These are phyloP conservation scores for Camelina hispida DNA, from an alignment of 345 rosid genomes.

Conservation along the genomic window DNA sequence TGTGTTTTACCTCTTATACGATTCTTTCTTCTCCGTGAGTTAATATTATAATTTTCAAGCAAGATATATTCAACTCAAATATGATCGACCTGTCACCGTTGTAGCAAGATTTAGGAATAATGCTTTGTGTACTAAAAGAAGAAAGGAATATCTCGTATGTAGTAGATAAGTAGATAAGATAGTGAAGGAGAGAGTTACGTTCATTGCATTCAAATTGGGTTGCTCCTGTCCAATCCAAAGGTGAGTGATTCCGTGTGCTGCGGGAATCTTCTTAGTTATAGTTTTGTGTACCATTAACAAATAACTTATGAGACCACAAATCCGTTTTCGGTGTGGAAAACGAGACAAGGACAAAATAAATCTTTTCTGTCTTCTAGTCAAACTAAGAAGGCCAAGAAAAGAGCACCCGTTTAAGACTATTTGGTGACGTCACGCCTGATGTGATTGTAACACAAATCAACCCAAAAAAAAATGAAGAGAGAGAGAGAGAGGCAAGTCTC, in stretches of 20 bases:
- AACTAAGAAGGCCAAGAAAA: constrained; percentile 9
- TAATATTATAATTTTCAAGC: constrained; percentile 5
- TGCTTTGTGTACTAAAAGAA: background rate
- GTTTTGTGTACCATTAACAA: constrained; percentile 6
- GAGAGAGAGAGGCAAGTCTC: constrained; percentile 20
- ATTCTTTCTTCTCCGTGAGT: constrained; percentile 29
- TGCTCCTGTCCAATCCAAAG: constrained; percentile 17
- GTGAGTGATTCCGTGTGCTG: constrained; percentile 24
- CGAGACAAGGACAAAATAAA: constrained; percentile 19
- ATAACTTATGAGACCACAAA: constrained; percentile 1
- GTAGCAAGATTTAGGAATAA: background rate
- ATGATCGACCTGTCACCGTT: background rate
- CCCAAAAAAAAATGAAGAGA: background rate
- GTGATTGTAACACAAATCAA: constrained; percentile 6
- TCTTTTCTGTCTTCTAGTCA: constrained; percentile 23
- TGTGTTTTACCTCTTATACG: background rate
- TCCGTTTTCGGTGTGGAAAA: constrained; percentile 15
- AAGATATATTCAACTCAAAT: too few relatives aligned
- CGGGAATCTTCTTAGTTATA: constrained; percentile 13
- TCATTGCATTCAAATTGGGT: constrained; percentile 35
- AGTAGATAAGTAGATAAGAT: background rate
- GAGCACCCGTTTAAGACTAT: background rate
- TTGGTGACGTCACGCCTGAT: constrained; percentile 32
- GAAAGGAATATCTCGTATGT: background rate
- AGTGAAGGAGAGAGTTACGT: background rate